These are phyloP conservation scores for Acer campestre DNA, from an alignment of 345 rosid genomes.

Conservation along the genomic window DNA sequence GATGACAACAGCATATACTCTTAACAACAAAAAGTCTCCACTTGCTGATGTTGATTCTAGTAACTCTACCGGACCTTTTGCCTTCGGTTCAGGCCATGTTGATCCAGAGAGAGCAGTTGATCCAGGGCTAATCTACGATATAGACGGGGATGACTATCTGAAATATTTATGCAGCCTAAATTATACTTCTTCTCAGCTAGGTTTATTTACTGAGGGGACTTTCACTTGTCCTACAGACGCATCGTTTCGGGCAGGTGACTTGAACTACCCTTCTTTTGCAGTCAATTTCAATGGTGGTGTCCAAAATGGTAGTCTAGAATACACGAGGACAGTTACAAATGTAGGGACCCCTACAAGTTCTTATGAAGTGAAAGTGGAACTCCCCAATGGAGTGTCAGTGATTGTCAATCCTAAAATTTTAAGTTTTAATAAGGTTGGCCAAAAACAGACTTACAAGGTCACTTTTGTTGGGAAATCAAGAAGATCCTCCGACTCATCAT, in stretches of 20 bases:
- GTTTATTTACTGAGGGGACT: slow-evolving; percentile 23
- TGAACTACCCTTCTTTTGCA: slow-evolving; percentile 65
- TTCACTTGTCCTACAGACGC: slow-evolving; percentile 32
- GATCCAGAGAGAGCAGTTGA: slow-evolving; percentile 53
- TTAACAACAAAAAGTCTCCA: slow-evolving; percentile 30
- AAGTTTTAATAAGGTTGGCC: slow-evolving; percentile 37
- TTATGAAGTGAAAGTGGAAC: slow-evolving; percentile 39
- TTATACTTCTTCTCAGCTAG: slow-evolving; percentile 37
- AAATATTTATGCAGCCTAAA: slow-evolving; percentile 41
- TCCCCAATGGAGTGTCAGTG: slow-evolving; percentile 44
- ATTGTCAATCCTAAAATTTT: slow-evolving; percentile 38
- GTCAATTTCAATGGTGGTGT: slow-evolving; percentile 29
- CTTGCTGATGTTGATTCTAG: slow-evolving; percentile 11
- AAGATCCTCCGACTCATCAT: slow-evolving; percentile 28
- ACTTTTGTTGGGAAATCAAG: slow-evolving; percentile 29
- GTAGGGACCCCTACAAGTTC: slow-evolving; percentile 32
- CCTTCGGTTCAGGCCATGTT: slow-evolving; percentile 58
- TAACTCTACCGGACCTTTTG: slow-evolving; percentile 43
- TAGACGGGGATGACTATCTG: background rate
- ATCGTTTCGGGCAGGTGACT: slow-evolving; percentile 35
- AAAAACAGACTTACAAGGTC: slow-evolving; percentile 59
- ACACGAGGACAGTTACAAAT: slow-evolving; percentile 34
- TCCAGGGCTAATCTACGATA: slow-evolving; percentile 58
- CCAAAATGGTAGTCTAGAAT: too few species aligned
- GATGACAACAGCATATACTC: slow-evolving; percentile 70